Evolutionary conservation across 768 basidiomycete genomes (phyloP).

Genomic region (Mycena sanguinolenta): DNA sequence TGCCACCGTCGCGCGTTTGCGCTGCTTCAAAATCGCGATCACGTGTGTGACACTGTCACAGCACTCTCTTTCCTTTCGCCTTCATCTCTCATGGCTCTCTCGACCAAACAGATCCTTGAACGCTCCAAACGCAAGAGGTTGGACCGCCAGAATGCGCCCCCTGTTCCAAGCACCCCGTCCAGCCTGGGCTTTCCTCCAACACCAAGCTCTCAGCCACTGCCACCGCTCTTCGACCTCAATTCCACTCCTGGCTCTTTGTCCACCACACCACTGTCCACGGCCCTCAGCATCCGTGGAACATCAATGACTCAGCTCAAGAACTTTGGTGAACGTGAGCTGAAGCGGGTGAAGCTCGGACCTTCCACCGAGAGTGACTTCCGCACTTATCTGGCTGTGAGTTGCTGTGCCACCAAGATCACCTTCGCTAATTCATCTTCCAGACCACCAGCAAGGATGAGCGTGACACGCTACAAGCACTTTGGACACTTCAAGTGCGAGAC

Average conservation of each 20-base stretch:
- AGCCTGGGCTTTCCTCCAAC: conserved; percentile 5
- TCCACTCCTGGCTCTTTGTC: too few relatives aligned
- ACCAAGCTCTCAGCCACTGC: neutral
- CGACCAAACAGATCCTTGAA: conserved; percentile 8
- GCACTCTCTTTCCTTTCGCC: neutral
- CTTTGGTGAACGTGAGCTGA: conserved; percentile 22
- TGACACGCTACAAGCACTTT: conserved; percentile 2
- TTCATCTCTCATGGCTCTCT: neutral
- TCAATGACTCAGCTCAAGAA: conserved; percentile 24
- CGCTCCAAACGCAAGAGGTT: neutral
- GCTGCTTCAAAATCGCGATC: conserved; percentile 4
- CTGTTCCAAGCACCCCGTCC: conserved; percentile 3
- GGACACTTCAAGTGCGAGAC: conserved; percentile 17
- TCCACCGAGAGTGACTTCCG: conserved; percentile 14
- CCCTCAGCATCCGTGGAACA: conserved; percentile 8
- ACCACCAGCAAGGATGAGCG: conserved; percentile 14
- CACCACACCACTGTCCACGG: too few relatives aligned
- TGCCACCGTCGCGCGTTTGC: neutral
- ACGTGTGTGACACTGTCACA: neutral
- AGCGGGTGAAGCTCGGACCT: conserved; percentile 15
- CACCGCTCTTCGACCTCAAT: conserved; percentile 7
- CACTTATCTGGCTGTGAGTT: conserved; percentile 10
- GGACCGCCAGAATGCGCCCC: conserved; percentile 2
- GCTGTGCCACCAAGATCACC: neutral
- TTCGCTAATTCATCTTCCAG: neutral